Evolutionary conservation across 495 filamentous ascomycete genomes (phyloP), one percentile per base, ranked within the genome.

Genomic region (Platismatia glauca): DNA sequence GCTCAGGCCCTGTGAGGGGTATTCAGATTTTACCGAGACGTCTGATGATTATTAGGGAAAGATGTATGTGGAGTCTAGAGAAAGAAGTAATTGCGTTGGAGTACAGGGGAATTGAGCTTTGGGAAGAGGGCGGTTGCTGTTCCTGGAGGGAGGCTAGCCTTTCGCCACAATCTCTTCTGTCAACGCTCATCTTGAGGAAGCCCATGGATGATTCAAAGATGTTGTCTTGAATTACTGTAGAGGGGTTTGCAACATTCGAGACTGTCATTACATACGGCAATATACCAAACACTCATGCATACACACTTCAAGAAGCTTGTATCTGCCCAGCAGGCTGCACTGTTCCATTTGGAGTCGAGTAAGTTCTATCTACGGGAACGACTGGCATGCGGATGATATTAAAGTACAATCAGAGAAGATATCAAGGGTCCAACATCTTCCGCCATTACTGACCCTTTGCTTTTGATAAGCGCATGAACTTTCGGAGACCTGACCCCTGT

Each of bases 371-470:
- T 33, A 53, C 16, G 50, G 50, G 27, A 53, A 53, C 5, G 50
- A 53, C 50, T 53, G 50, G 50, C 50, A 53, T 53, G 29, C 16
- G 16, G 16, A 31, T 53, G 50, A 53, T 18, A 22, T 33, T 53
- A 53, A 34, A 53, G 9, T 53, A 53, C 50, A 53, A 53, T 53
- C 27, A 53, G 50, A 33, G 7, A 33, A 33, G n/a, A 5, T 33
- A 20, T 33, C 29, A 3, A 53, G 50, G 6, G 7, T 29, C 29
- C 37, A 31, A 46, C n/a, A 31, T 61, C 35, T 61, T 55, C 62
- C 55, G 37, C 35, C 46, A 58, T 59, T 44, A 59, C 41, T 41
- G 16, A 44, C 27, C 29, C 37, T 44, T 7, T 35, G 48, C 37
- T 56, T 62, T 62, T 55, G 22, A 31, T 18, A 29, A 53, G 27